These are phyloP conservation scores for Ramularia endophylla DNA, from an alignment of 2,329 filamentous ascomycete species.

Conservation along the genomic window DNA sequence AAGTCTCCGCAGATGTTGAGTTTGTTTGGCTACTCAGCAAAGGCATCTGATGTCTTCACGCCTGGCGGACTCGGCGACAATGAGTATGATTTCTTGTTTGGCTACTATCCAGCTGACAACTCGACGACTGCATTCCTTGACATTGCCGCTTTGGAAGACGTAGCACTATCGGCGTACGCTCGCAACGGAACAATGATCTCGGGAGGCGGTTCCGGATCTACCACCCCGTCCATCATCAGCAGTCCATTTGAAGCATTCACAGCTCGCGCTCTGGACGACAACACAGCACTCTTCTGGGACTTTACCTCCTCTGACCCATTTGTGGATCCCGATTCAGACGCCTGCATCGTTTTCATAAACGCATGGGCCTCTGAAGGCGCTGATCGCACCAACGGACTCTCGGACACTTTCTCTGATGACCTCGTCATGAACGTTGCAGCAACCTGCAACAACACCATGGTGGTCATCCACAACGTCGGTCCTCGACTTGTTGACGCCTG, in stretches of 20 bases:
- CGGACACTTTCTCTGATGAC: slow-evolving; percentile 23
- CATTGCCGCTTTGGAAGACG: slow-evolving; percentile 1
- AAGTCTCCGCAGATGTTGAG: slow-evolving; percentile 46
- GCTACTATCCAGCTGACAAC: slow-evolving; percentile 9
- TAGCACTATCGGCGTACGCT: slow-evolving; percentile 16
- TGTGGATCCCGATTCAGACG: slow-evolving; percentile 19
- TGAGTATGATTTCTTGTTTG: slow-evolving; percentile 9
- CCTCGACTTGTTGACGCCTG: slow-evolving; percentile 26
- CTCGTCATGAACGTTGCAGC: slow-evolving; percentile 27
- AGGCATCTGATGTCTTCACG: no score
- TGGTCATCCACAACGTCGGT: slow-evolving; percentile 29
- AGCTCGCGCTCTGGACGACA: slow-evolving; percentile 21
- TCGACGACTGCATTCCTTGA: slow-evolving; percentile 6
- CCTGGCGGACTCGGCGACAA: slow-evolving; percentile 10
- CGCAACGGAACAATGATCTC: slow-evolving; percentile 25
- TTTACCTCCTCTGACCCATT: slow-evolving; percentile 20
- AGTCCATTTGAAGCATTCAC: slow-evolving; percentile 26
- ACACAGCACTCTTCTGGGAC: slow-evolving; percentile 21
- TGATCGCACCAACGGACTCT: slow-evolving; percentile 23
- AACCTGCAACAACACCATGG: slow-evolving; percentile 28
- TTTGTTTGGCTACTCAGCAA: slow-evolving; percentile 33
- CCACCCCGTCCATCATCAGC: slow-evolving; percentile 19
- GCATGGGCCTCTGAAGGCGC: slow-evolving; percentile 22
- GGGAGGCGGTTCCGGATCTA: slow-evolving; percentile 27
- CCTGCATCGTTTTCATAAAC: slow-evolving; percentile 30